Evolutionary conservation across 768 basidiomycete genomes (phyloP).

Genomic region (Russula foetens): DNA sequence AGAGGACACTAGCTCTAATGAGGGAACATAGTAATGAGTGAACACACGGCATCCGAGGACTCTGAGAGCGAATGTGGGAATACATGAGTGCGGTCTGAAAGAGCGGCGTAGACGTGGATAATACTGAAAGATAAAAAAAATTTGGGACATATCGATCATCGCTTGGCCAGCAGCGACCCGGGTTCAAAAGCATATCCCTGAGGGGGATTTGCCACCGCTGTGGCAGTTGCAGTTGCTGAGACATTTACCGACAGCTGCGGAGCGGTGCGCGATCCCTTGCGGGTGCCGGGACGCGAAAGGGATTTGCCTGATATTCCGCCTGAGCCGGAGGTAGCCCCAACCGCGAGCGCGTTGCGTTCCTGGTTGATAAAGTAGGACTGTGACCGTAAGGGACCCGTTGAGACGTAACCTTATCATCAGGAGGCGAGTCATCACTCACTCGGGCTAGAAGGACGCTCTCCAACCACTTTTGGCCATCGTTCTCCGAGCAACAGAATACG

Average conservation of each 20-base stretch:
- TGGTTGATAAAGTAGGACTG: constrained; percentile 81
- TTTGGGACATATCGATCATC: constrained; percentile 23
- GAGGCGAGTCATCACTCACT: constrained; percentile 38
- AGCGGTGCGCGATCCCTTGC: constrained; percentile 31
- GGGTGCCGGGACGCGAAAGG: constrained; percentile 32
- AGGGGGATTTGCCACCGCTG: constrained; percentile 24
- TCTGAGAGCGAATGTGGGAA: background rate
- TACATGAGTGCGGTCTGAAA: background rate
- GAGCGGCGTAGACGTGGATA: background rate
- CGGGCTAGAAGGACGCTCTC: constrained; percentile 75
- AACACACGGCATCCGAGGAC: background rate
- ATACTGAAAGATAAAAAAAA: background rate
- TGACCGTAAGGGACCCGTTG: background rate
- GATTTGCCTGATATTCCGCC: constrained; percentile 25
- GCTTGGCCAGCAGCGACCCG: constrained; percentile 62
- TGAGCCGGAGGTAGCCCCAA: constrained; percentile 26
- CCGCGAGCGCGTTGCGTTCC: constrained; percentile 63
- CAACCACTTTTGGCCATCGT: constrained; percentile 71
- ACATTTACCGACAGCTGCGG: constrained; percentile 42
- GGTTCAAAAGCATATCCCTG: constrained; percentile 54
- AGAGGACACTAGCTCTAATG: background rate
- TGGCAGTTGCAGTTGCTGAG: constrained; percentile 34
- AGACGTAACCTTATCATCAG: background rate
- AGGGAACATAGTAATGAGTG: constrained; percentile 1
- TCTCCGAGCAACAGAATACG: constrained; percentile 68